phyloP scores from a whole-genome alignment of 164 flowering plant genomes.

The Platanus orientalis region DNA sequence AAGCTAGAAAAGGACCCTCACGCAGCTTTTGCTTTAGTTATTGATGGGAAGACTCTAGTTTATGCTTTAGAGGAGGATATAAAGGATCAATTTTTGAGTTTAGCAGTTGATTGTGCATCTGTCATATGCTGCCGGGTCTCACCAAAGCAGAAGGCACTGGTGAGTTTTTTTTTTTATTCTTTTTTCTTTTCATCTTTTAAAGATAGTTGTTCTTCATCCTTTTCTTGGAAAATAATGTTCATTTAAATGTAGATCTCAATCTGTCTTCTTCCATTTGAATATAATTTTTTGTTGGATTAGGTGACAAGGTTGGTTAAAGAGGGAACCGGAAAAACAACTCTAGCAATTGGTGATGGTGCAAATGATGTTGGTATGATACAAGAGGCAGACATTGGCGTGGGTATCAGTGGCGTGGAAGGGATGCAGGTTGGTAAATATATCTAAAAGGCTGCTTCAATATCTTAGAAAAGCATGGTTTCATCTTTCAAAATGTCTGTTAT shows the following conservation, averaged over 20 bases:
- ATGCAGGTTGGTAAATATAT: constrained; percentile 82
- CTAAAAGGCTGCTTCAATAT: too few relatives aligned
- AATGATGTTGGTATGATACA: constrained; percentile 99
- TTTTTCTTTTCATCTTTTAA: not conserved
- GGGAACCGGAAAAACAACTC: constrained; percentile 86
- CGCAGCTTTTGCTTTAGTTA: constrained; percentile 46
- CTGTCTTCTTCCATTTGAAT: not conserved
- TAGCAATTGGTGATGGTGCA: constrained; percentile 99
- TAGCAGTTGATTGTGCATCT: constrained; percentile 59
- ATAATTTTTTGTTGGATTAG: constrained; percentile 30
- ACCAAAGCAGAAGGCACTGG: constrained; percentile 76
- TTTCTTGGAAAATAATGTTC: too few relatives aligned
- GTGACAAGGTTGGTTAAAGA: constrained; percentile 91
- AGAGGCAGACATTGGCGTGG: constrained; percentile 98
- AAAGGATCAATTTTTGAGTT: constrained; percentile 42
- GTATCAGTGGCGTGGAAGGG: constrained; percentile 99
- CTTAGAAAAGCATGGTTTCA: too few relatives aligned
- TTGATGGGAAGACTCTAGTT: constrained; percentile 60
- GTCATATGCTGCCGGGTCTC: constrained; percentile 73
- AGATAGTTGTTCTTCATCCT: not conserved
- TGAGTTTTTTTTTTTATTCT: constrained; percentile 9
- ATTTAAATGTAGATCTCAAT: not conserved
- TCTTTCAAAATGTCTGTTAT: too few relatives aligned
- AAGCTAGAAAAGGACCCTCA: constrained; percentile 16
- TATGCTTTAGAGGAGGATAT: constrained; percentile 40